These are phyloP conservation scores for Trypanosoma caninum DNA, from an alignment of 208 protist species.

Conservation along the genomic window DNA sequence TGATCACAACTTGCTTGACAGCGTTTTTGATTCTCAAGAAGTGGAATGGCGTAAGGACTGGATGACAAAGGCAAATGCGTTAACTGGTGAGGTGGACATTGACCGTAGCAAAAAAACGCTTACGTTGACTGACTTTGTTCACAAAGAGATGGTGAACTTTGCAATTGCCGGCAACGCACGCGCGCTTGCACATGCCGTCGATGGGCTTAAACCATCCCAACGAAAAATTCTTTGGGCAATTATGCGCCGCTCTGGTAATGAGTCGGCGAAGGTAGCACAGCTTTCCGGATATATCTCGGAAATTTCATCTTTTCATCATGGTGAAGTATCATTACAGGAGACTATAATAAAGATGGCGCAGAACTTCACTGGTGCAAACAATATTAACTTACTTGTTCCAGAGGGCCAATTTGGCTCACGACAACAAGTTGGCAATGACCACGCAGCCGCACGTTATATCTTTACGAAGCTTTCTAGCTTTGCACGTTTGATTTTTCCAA, in stretches of 20 bases:
- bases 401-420: constrained; percentile 99
- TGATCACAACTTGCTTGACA: constrained; percentile 94
- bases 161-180: constrained; percentile 91
- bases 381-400: constrained; percentile 98
- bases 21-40: constrained; percentile 98
- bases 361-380: constrained; percentile 99
- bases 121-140: constrained; percentile 96
- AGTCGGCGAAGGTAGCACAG: constrained; percentile 99
- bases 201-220: constrained; percentile 99
- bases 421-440: constrained; percentile 97
- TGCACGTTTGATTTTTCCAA: constrained; percentile 95
- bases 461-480: constrained; percentile 95
- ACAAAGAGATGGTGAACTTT: constrained; percentile 99
- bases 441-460: constrained; percentile 94
- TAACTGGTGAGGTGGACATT: constrained; percentile 84
- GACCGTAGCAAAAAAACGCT: constrained; percentile 86
- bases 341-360: constrained; percentile 99
- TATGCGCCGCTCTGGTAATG: constrained; percentile 81
- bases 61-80: constrained; percentile 94
- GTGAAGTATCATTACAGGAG: constrained; percentile 95
- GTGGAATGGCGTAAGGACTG: constrained; percentile 98
- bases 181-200: constrained; percentile 90
- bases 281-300: constrained; percentile 98
- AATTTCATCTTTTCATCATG: constrained; percentile 99
- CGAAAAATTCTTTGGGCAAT: constrained; percentile 99